These are phyloP conservation scores for Syncephalis plumigaleata DNA, from an alignment of 371 early-diverging fungal species.

Conservation along the genomic window DNA sequence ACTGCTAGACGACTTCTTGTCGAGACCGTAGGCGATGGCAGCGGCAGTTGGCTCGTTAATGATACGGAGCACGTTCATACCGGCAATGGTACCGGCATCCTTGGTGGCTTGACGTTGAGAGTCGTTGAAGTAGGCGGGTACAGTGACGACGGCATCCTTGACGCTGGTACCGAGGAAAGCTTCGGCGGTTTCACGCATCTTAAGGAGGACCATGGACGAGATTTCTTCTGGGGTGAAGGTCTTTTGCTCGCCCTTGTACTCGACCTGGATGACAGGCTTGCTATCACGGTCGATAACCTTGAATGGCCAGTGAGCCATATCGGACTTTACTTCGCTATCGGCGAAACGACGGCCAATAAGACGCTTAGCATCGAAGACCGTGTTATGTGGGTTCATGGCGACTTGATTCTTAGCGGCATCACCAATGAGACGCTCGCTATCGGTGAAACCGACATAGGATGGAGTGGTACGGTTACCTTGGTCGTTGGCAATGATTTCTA, in stretches of 20 bases:
- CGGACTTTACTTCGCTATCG: constrained; percentile 69
- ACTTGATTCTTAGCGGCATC: constrained; percentile 72
- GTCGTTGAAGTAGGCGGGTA: constrained; percentile 91
- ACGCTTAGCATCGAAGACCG: constrained; percentile 91
- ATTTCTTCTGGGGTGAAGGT: constrained; percentile 93
- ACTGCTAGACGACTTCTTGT: constrained; percentile 31
- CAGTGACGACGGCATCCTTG: constrained; percentile 89
- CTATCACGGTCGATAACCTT: constrained; percentile 60
- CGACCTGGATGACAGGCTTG: constrained; percentile 66
- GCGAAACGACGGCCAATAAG: constrained; percentile 74
- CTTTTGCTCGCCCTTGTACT: constrained; percentile 74
- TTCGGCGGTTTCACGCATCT: constrained; percentile 96
- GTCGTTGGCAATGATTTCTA: constrained; percentile 84
- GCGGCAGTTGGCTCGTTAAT: constrained; percentile 94
- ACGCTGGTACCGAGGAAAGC: constrained; percentile 85
- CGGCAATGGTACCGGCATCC: constrained; percentile 64
- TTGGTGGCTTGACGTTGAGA: constrained; percentile 71
- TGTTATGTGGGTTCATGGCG: constrained; percentile 67
- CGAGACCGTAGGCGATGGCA: constrained; percentile 83
- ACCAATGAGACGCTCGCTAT: constrained; percentile 84
- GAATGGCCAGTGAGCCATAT: constrained; percentile 88
- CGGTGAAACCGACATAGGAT: constrained; percentile 87
- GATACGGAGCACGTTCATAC: constrained; percentile 59
- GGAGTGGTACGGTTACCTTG: constrained; percentile 96
- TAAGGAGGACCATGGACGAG: constrained; percentile 83